Base-by-base conservation (phyloP, 805 yeast species). In the Starmerella cellae region DNA sequence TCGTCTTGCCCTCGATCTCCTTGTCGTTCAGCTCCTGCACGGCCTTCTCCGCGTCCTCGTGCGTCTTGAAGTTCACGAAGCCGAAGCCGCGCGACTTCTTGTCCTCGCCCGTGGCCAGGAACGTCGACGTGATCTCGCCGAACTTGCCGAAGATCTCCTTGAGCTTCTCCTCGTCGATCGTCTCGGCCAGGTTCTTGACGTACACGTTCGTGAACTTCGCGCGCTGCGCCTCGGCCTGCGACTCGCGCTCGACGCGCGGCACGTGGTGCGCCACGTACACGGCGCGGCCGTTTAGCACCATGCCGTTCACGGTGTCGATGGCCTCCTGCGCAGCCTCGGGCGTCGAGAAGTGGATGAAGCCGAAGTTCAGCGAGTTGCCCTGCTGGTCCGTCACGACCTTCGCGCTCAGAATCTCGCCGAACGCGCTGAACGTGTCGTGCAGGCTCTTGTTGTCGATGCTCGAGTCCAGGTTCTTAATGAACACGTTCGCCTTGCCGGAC, bases 401-500 rank as follows among this genome's bases (percentile, higher is more conserved):
- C 71, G 95, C 84, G 42, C 96, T 85, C 68, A 91, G 72, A 56
- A 91, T 87, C 63, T 75, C 80, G 65, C 98, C 98, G 61, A 91
- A 91, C 46, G 94, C 94, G 51, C 94, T 75, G 73, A 91, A 91
- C 48, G 98, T 91, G 66, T 91, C 98, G 69, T 87, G 94, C 60
- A 91, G 75, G 58, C 95, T 94, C 76, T 88, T 88, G 84, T 91
- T 88, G 71, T 91, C 98, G 60, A 91, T 91, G 60, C 83, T 94
- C 48, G 95, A 93, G 67, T 88, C 95, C 69, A 91, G 77, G 77
- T 91, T 91, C 79, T 91, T 91, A 72, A 91, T 88, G 77, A 81
- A 91, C 55, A 91, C 79, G 75, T 91, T 91, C 61, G 95, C 96
- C 52, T 83, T 80, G 65, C 96, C 96, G 61, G 79, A 79, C 74